A percentile compares a stretch with the other conserved stretches of the same genome.
Conservation (phyloP, 2,329 filamentous ascomycete genomes). For the Mollisia scopiformis region DNA sequence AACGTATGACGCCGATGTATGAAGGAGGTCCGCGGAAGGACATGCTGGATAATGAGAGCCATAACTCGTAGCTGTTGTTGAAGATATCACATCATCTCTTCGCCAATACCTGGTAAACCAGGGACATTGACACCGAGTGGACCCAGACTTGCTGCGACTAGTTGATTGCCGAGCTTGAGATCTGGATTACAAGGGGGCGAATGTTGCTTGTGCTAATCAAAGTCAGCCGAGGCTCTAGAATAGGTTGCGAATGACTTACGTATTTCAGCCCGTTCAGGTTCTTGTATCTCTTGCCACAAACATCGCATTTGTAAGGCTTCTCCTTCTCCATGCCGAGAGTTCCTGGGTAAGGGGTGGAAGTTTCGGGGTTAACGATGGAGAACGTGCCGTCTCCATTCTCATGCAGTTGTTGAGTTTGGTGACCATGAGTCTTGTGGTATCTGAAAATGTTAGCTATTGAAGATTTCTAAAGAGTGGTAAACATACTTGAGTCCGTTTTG, state of each 20-base stretch:
- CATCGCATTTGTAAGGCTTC: constrained; percentile 97
- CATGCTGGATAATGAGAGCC: constrained; percentile 13
- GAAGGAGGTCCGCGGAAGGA: constrained; percentile 5
- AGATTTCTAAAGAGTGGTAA: not conserved
- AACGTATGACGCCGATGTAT: constrained; percentile 23
- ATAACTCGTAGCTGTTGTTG: constrained; percentile 15
- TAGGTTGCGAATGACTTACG: constrained; percentile 48
- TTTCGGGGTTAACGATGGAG: constrained; percentile 96
- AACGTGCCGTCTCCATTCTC: constrained; percentile 97
- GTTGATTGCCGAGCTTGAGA: constrained; percentile 51
- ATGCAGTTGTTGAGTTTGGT: constrained; percentile 94
- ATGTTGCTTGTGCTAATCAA: constrained; percentile 70
- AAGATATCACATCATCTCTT: constrained; percentile 43
- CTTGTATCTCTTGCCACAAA: constrained; percentile 98
- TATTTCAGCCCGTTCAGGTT: constrained; percentile 99
- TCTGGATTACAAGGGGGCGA: constrained; percentile 91
- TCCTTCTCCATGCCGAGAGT: constrained; percentile 99
- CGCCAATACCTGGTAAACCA: constrained; percentile 58
- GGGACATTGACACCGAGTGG: constrained; percentile 34
- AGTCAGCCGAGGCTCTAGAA: constrained; percentile 37
- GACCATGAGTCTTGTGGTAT: constrained; percentile 81
- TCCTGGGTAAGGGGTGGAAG: constrained; percentile 89
- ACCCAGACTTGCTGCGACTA: constrained; percentile 35
- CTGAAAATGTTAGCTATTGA: constrained; percentile 39
- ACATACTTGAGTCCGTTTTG: constrained; percentile 95